A percentile compares a stretch with the other conserved stretches of the same genome.
phyloP scores from a whole-genome alignment of 1,284 basidiomycete species.

The Cystobasidiaceae sp. region DNA sequence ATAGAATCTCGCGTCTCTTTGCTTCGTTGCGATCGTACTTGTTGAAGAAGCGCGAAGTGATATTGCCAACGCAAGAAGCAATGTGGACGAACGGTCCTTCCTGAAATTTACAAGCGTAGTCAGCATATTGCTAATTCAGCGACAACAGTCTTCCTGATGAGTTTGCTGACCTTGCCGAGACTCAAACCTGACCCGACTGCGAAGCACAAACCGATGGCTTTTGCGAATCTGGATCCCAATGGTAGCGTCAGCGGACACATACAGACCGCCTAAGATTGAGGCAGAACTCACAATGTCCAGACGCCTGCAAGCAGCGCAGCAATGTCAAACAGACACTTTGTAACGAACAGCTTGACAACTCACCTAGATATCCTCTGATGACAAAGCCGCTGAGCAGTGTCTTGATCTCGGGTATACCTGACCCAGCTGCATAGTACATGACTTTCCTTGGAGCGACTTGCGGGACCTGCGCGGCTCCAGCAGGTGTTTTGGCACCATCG shows the following conservation, averaged over 20 bases:
- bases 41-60: slow-evolving; percentile 74
- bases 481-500: not conserved
- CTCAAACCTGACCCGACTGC: slow-evolving; percentile 86
- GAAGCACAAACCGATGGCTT: slow-evolving; percentile 79
- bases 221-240: slow-evolving; percentile 55
- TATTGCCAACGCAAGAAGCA: slow-evolving; percentile 85
- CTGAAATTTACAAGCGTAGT: slow-evolving; percentile 51
- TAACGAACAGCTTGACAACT: not conserved
- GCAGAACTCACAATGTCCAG: slow-evolving; percentile 59
- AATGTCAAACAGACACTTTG: not conserved
- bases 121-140: slow-evolving; percentile 23
- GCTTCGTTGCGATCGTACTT: slow-evolving; percentile 60
- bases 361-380: slow-evolving; percentile 91
- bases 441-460: slow-evolving; percentile 55
- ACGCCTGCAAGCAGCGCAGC: slow-evolving; percentile 44
- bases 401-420: slow-evolving; percentile 95
- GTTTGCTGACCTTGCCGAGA: slow-evolving; percentile 57
- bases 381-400: slow-evolving; percentile 93
- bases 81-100: slow-evolving; percentile 98
- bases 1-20: slow-evolving; percentile 84
- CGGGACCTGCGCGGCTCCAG: slow-evolving; percentile 7
- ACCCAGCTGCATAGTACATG: slow-evolving; percentile 87
- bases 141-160: slow-evolving; percentile 51
- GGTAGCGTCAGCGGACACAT: not conserved
- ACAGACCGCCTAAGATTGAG: not conserved